Conservation (phyloP, 345 rosid genomes). For the Angophora floribunda region DNA sequence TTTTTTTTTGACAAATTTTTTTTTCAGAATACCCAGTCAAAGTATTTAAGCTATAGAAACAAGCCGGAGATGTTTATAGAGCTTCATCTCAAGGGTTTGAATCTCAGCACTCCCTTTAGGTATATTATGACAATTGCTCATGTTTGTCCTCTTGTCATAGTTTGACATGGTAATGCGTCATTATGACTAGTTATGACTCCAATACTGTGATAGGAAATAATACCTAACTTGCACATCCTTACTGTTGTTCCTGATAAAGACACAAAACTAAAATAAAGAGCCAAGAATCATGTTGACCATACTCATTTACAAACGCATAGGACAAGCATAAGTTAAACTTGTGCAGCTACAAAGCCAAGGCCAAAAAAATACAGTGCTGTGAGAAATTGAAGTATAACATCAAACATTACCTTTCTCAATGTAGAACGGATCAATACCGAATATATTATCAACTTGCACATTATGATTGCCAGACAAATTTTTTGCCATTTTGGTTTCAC, state of each 20-base stretch:
- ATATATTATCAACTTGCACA: conserved; percentile 35
- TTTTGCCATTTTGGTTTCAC: conserved; percentile 26
- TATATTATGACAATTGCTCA: background rate
- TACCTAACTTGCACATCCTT: background rate
- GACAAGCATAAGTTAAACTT: background rate
- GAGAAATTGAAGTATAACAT: background rate
- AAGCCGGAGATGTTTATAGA: no score
- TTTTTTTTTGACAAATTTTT: no score
- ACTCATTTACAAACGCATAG: background rate
- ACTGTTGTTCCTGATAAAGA: background rate
- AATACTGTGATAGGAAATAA: background rate
- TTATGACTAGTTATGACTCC: background rate
- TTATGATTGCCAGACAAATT: conserved; percentile 20
- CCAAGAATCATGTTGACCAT: background rate
- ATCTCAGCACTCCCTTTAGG: background rate
- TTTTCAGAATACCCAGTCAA: background rate
- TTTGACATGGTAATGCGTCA: background rate
- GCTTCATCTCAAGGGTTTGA: background rate
- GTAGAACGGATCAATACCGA: conserved; percentile 75
- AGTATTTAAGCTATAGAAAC: no score
- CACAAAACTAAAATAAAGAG: background rate
- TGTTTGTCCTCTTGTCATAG: background rate
- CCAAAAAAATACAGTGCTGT: background rate
- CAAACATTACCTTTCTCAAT: conserved; percentile 54
- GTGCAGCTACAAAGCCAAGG: background rate